Conservation (phyloP, 352 stramenopile genomes). For the Pythium brachiatum region DNA sequence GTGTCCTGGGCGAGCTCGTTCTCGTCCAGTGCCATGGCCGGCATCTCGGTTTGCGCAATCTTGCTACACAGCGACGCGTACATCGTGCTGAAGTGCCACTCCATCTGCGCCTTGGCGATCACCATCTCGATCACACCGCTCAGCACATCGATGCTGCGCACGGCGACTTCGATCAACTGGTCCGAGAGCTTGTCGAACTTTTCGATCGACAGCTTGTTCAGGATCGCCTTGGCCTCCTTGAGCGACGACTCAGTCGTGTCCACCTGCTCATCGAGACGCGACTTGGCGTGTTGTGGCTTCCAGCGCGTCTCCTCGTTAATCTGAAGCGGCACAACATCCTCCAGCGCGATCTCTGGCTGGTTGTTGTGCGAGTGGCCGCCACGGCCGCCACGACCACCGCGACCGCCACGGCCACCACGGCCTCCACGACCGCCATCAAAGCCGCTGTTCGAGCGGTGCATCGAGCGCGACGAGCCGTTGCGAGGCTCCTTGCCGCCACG, state of each 20-base stretch:
- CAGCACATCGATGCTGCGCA: constrained; percentile 78
- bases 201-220: constrained; percentile 97
- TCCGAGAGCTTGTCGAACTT: constrained; percentile 96
- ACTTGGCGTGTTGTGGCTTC: constrained; percentile 74
- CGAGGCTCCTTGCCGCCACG: constrained; percentile 26
- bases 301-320: constrained; percentile 85
- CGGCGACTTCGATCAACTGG: constrained; percentile 89
- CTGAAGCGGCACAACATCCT: constrained; percentile 61
- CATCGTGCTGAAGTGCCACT: constrained; percentile 96
- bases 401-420: constrained; percentile 41
- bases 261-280: constrained; percentile 39
- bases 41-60: constrained; percentile 86
- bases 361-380: constrained; percentile 11
- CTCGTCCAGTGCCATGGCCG: constrained; percentile 66
- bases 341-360: constrained; percentile 44
- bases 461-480: constrained; percentile 43
- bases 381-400: constrained; percentile 26
- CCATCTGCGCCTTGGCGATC: constrained; percentile 94
- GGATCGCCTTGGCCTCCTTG: constrained; percentile 88
- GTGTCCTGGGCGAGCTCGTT: constrained; percentile 63
- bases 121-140: constrained; percentile 91
- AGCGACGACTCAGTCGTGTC: constrained; percentile 71
- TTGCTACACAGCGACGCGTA: constrained; percentile 94
- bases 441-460: constrained; percentile 45
- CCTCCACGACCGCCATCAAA: constrained; percentile 44